These are phyloP conservation scores for Straminergon stramineum DNA, from an alignment of 225 moss, liverwort and hornwort species.

Conservation along the genomic window DNA sequence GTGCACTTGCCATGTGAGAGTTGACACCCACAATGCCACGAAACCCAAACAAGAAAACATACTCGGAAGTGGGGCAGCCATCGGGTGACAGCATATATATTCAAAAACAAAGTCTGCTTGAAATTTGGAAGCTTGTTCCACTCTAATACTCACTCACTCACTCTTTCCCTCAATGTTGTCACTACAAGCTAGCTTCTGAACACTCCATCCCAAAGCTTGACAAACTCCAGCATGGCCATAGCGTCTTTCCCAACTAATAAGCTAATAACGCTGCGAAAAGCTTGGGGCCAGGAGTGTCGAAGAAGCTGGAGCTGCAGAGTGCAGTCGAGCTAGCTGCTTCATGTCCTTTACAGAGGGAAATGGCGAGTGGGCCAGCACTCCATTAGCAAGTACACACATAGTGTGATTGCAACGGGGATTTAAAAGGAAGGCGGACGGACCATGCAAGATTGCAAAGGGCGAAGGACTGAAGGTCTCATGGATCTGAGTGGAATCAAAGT, in stretches of 20 bases:
- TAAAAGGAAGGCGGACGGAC: not conserved
- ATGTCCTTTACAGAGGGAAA: not conserved
- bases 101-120: not conserved
- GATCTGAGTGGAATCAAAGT: not conserved
- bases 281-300: not conserved
- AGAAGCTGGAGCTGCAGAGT: not conserved
- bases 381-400: conserved; percentile 4
- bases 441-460: not conserved
- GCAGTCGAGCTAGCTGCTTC: not conserved
- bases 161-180: not conserved
- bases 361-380: not conserved
- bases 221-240: not conserved
- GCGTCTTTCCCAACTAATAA: not conserved
- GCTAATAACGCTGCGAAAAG: not conserved
- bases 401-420: conserved; percentile 4
- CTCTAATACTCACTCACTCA: not conserved
- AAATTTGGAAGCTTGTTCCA: not conserved
- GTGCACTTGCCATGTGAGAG: not conserved
- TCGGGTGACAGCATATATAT: not conserved
- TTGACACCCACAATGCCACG: conserved; percentile 1
- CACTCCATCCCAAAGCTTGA: not conserved
- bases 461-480: not conserved
- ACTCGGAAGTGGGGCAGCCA: not conserved
- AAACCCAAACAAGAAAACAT: not conserved
- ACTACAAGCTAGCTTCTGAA: too few relatives aligned